A percentile compares a stretch with the other conserved stretches of the same genome.
Evolutionary conservation across 805 yeast genomes (phyloP).

Genomic region (Teunomyces stri): DNA sequence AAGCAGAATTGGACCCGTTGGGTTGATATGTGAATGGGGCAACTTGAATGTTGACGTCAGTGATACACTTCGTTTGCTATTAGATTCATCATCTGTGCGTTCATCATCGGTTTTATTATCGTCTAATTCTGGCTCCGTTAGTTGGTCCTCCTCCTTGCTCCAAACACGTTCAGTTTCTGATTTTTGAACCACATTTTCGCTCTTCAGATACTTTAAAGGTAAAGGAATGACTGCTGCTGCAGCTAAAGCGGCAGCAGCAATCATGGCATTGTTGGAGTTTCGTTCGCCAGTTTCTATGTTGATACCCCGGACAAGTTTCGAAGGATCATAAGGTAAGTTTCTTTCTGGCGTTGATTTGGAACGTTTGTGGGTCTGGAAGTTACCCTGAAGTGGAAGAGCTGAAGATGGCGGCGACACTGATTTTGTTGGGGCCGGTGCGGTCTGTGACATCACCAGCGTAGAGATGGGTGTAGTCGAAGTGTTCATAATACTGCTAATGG

Average conservation of each 20-base stretch:
- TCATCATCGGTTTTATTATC: constrained; percentile 29
- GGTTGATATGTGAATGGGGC: constrained; percentile 1
- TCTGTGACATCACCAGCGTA: constrained; percentile 1
- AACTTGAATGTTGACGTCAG: neutral
- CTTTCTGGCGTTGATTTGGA: constrained; percentile 21
- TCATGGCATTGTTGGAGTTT: constrained; percentile 51
- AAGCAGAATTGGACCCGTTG: neutral
- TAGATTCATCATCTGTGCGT: constrained; percentile 7
- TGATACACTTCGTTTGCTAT: constrained; percentile 1
- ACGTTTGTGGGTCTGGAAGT: constrained; percentile 22
- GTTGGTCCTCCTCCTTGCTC: constrained; percentile 9
- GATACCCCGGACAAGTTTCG: constrained; percentile 25
- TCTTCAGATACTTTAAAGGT: constrained; percentile 36
- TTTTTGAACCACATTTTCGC: constrained; percentile 4
- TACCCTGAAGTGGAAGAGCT: constrained; percentile 17
- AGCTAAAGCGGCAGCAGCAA: constrained; percentile 82
- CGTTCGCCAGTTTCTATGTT: constrained; percentile 33
- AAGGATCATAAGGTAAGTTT: neutral
- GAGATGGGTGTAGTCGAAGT: constrained; percentile 6
- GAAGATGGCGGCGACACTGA: constrained; percentile 9
- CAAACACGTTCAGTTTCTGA: neutral
- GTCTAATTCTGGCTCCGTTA: constrained; percentile 19
- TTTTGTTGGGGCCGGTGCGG: constrained; percentile 2
- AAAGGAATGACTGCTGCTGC: constrained; percentile 78
- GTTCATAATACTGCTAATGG: constrained; percentile 14